Percentiles rank a stretch among this genome's conserved stretches.
These are phyloP conservation scores for Fusarium citri DNA, from an alignment of 2,329 filamentous ascomycete species.

Conservation along the genomic window DNA sequence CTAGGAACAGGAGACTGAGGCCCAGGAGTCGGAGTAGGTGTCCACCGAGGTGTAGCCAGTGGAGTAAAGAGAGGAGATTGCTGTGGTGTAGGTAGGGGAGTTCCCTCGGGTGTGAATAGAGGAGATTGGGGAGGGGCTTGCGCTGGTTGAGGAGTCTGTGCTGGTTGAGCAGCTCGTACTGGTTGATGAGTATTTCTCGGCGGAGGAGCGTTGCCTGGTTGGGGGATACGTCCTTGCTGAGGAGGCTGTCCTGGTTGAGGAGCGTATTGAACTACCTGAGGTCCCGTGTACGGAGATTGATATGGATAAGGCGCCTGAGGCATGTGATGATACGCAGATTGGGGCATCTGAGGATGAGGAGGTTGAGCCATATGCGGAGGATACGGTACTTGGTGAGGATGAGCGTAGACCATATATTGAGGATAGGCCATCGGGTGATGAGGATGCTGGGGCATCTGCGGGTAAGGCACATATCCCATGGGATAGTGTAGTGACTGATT, in stretches of 20 bases:
- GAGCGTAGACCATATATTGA: neutral
- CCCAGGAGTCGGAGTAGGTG: neutral
- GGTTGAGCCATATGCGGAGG: neutral
- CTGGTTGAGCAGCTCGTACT: neutral
- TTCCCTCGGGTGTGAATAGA: neutral
- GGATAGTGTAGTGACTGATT: neutral
- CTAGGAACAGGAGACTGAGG: no score
- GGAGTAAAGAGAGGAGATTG: slow-evolving; percentile 11
- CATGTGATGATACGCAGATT: neutral
- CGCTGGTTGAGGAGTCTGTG: neutral
- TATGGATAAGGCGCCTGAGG: neutral
- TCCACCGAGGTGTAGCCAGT: neutral
- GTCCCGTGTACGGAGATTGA: neutral
- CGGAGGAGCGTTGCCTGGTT: neutral
- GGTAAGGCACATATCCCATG: neutral
- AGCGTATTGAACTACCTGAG: neutral
- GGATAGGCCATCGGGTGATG: neutral
- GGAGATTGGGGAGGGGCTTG: neutral
- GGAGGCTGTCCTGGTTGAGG: neutral
- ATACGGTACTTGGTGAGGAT: neutral
- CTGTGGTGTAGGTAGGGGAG: neutral
- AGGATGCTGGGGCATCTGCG: neutral
- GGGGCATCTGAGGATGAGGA: neutral
- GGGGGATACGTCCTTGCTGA: neutral
- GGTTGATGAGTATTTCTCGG: neutral